These are phyloP conservation scores for Capsella bursapastoris DNA, from an alignment of 345 rosid species.

Conservation along the genomic window DNA sequence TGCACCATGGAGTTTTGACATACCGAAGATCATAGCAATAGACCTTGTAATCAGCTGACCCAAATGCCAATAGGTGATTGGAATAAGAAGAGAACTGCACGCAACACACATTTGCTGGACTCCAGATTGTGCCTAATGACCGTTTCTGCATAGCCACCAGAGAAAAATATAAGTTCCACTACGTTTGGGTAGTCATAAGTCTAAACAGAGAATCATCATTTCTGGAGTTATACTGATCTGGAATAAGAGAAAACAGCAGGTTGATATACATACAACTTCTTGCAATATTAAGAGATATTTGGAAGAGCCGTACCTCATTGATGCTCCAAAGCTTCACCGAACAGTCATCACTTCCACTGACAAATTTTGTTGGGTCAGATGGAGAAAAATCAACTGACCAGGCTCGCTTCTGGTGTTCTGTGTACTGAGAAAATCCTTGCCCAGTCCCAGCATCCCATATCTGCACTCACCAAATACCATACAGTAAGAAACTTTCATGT, in stretches of 20 bases:
- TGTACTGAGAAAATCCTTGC: constrained; percentile 65
- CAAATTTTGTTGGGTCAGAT: constrained; percentile 77
- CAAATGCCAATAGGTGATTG: constrained; percentile 73
- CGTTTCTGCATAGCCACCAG: constrained; percentile 61
- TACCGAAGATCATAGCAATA: constrained; percentile 83
- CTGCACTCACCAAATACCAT: constrained; percentile 55
- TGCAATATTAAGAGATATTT: constrained; percentile 11
- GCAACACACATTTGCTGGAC: constrained; percentile 83
- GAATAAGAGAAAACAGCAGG: neutral
- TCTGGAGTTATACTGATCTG: constrained; percentile 17
- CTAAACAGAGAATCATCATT: constrained; percentile 6
- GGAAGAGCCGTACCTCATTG: constrained; percentile 60
- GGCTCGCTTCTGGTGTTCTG: constrained; percentile 84
- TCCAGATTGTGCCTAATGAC: constrained; percentile 67
- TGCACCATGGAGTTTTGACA: constrained; percentile 71
- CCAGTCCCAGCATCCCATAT: constrained; percentile 90
- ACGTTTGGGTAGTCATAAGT: neutral
- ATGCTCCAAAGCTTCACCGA: constrained; percentile 88
- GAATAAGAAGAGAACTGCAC: constrained; percentile 80
- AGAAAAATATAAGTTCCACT: constrained; percentile 27
- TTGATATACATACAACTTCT: neutral
- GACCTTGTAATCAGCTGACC: constrained; percentile 83
- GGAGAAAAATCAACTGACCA: constrained; percentile 97
- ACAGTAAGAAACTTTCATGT: constrained; percentile 33
- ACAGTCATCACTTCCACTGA: constrained; percentile 93